Evolutionary conservation across 495 filamentous ascomycete genomes (phyloP), one percentile per base, ranked within the genome.

Genomic region (Penicilliopsis zonata): DNA sequence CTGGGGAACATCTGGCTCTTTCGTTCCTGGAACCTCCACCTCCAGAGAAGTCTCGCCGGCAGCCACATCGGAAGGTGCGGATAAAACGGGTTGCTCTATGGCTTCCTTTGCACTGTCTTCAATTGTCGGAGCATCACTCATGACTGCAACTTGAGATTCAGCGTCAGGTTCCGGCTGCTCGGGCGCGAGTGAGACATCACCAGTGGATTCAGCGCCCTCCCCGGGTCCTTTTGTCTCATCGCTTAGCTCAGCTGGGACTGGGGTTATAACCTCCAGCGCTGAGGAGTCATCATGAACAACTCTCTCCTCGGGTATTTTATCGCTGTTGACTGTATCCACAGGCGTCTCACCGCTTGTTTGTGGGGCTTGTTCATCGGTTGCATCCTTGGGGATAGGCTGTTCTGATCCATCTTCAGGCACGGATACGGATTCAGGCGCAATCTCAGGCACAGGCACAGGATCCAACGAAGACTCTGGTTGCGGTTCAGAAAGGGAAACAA

Each of bases 31-130:
- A n/a, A n/a, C 16, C 9, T 42, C 38, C 1, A 26, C 18, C 3
- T 6, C 14, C 13, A 30, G 15, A 8, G 13, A 31, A 9, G 30
- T 9, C 7, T 44, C 38, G 9, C 16, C 17, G 3, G 34, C 4
- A n/a, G 13, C 14, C 10, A 21, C 14, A 9, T 52, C 37, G 4
- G 30, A 36, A 4, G 43, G 15, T 42, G 42, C 17, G 14, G 31
- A 21, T 18, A 39, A 29, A 2, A 43, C 2, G 12, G 34, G 34
- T 21, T 50, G 38, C 47, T 52, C 53, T 14, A 43, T 44, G 35
- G 47, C 52, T 15, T 57, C 53, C 34, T 57, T 53, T 19, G 42
- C 44, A 23, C 42, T 50, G 33, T 55, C 50, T 27, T 50, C 52
- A n/a, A 39, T 48, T 23, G 44, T 36, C 33, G 38, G 40, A 30